Percentiles rank a stretch among this genome's conserved stretches.
These are phyloP conservation scores for Dioscorea zingiberensis DNA, from an alignment of 106 monocot species.

Conservation along the genomic window DNA sequence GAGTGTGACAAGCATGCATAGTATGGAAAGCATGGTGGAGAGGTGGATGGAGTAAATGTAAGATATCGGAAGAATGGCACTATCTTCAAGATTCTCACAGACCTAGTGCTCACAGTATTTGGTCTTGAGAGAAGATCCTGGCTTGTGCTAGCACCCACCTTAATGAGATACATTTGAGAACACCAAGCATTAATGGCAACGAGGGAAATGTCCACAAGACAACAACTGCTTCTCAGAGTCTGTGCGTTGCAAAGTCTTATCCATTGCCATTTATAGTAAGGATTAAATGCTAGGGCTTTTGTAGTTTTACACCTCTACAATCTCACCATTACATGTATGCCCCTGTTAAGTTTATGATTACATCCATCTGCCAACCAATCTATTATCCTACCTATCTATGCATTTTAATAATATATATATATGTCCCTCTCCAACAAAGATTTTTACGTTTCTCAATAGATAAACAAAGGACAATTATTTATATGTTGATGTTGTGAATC, in stretches of 20 bases:
- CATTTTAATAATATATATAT: no score
- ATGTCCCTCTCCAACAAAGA: no score
- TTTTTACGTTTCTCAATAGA: no score
- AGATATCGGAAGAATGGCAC: not conserved
- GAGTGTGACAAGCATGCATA: not conserved
- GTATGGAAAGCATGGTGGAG: not conserved
- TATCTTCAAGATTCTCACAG: constrained; percentile 2
- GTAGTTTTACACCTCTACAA: no score
- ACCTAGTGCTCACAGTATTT: not conserved
- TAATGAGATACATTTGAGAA: not conserved
- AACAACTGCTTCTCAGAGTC: not conserved
- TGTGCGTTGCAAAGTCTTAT: not conserved
- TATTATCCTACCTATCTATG: no score
- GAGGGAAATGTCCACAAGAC: not conserved
- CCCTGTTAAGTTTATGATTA: no score
- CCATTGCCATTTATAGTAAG: not conserved
- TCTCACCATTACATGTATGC: no score
- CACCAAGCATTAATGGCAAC: not conserved
- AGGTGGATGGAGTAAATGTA: not conserved
- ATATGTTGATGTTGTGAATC: no score
- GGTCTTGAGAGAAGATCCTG: not conserved
- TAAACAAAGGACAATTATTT: no score
- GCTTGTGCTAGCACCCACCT: not conserved
- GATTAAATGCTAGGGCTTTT: no score
- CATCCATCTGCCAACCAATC: no score